Evolutionary conservation across 176 grass and related monocot species (phyloP).

Genomic region (Aechmea fasciata): DNA sequence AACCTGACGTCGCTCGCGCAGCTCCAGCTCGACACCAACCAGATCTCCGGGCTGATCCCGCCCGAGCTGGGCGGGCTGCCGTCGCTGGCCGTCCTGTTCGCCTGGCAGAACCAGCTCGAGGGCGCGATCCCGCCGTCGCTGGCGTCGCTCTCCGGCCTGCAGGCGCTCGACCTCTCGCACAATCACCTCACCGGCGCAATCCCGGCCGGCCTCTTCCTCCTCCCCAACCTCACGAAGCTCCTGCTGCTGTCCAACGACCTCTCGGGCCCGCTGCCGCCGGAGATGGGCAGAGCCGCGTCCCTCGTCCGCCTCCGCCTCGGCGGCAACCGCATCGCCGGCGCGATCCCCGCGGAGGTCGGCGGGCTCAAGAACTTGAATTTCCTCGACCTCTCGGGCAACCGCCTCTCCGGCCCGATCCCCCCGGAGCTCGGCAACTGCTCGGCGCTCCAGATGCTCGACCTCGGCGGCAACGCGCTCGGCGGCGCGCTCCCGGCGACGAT

Average conservation of each 20-base stretch:
- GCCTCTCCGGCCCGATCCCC: slow-evolving; percentile 46
- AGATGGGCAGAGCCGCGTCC: slow-evolving; percentile 46
- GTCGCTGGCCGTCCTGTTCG: slow-evolving; percentile 52
- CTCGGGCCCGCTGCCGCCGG: slow-evolving; percentile 51
- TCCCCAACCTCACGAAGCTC: slow-evolving; percentile 89
- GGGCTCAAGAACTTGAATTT: slow-evolving; percentile 75
- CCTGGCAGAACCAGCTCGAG: slow-evolving; percentile 89
- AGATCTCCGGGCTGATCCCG: slow-evolving; percentile 80
- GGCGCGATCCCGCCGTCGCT: slow-evolving; percentile 59
- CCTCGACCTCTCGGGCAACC: slow-evolving; percentile 76
- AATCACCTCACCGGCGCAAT: slow-evolving; percentile 72
- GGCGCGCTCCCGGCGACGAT: slow-evolving; percentile 50
- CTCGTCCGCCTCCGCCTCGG: slow-evolving; percentile 65
- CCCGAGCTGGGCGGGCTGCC: slow-evolving; percentile 45
- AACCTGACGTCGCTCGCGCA: slow-evolving; percentile 58
- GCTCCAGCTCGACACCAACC: slow-evolving; percentile 91
- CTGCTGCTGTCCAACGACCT: slow-evolving; percentile 78
- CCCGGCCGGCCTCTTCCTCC: slow-evolving; percentile 59
- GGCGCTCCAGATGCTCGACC: slow-evolving; percentile 82
- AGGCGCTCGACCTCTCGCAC: slow-evolving; percentile 82
- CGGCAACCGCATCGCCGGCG: slow-evolving; percentile 50
- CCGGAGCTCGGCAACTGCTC: slow-evolving; percentile 52
- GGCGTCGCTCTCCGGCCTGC: slow-evolving; percentile 35
- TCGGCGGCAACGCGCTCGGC: slow-evolving; percentile 68
- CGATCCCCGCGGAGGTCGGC: slow-evolving; percentile 36